A percentile compares a stretch with the other conserved stretches of the same genome.
Evolutionary conservation across 1,284 basidiomycete genomes (phyloP).

Genomic region (Termitomyces sp.): DNA sequence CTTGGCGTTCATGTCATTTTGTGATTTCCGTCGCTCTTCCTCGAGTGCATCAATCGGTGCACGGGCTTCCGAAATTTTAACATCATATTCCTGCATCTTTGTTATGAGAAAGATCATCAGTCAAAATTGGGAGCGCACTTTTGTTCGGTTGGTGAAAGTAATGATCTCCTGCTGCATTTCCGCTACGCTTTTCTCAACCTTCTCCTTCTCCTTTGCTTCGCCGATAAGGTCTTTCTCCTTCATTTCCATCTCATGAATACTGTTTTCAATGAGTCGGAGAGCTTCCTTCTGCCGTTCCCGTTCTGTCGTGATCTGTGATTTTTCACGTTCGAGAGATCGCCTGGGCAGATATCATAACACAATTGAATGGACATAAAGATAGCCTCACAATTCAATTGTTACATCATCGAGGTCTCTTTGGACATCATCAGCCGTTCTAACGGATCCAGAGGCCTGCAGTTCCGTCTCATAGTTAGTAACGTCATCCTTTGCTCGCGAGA

Average conservation of each 20-base stretch:
- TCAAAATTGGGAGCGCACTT: conserved; percentile 31
- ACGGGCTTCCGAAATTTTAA: conserved; percentile 55
- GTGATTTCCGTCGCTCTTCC: conserved; percentile 49
- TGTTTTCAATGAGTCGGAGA: conserved; percentile 52
- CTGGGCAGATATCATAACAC: conserved; percentile 31
- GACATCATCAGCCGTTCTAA: conserved; percentile 81
- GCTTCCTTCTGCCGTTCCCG: conserved; percentile 60
- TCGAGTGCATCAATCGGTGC: conserved; percentile 68
- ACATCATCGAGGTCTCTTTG: conserved; percentile 69
- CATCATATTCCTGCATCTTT: conserved; percentile 56
- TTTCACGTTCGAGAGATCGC: conserved; percentile 67
- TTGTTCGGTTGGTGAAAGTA: conserved; percentile 36
- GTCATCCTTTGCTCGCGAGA: conserved; percentile 61
- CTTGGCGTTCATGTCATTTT: conserved; percentile 47
- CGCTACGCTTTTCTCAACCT: conserved; percentile 57
- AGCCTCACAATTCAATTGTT: conserved; percentile 60
- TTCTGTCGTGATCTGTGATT: conserved; percentile 52
- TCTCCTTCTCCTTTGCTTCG: conserved; percentile 59
- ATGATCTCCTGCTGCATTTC: conserved; percentile 57
- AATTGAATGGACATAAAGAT: background rate
- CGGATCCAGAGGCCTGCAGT: conserved; percentile 66
- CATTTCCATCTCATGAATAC: conserved; percentile 58
- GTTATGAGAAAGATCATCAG: conserved; percentile 6
- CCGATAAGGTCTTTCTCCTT: conserved; percentile 56
- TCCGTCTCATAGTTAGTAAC: conserved; percentile 65